phyloP scores from a whole-genome alignment of 345 rosid genomes.

The Rhodamnia argentea region DNA sequence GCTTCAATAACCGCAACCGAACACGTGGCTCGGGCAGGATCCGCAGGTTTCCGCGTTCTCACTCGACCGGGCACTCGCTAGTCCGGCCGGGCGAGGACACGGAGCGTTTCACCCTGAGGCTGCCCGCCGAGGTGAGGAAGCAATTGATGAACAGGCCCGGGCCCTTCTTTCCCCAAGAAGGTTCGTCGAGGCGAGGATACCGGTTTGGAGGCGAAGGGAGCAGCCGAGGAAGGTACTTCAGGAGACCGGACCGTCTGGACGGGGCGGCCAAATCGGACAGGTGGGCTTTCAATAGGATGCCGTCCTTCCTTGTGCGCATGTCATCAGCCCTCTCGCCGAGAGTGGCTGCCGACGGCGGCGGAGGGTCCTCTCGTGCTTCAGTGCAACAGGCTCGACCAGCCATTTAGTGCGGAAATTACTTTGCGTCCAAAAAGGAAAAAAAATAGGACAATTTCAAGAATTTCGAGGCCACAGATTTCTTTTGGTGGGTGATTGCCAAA shows the following conservation, averaged over 20 bases:
- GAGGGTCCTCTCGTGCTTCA: conserved; percentile 28
- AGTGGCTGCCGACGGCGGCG: not conserved
- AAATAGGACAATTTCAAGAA: not conserved
- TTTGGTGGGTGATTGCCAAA: not conserved
- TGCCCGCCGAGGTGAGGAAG: conserved; percentile 2
- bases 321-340: conserved; percentile 21
- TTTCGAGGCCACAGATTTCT: not conserved
- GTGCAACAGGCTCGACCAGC: conserved; percentile 4
- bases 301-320: not conserved
- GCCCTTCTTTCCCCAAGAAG: conserved; percentile 26
- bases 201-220: conserved; percentile 25
- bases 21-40: not conserved
- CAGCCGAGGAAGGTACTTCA: conserved; percentile 24
- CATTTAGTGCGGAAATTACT: not conserved
- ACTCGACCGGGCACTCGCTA: not conserved
- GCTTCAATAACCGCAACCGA: not conserved
- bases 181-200: conserved; percentile 35
- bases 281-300: conserved; percentile 32
- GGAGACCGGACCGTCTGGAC: conserved; percentile 18
- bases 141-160: conserved; percentile 50
- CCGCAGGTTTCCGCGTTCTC: not conserved
- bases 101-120: not conserved
- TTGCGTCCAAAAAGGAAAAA: not conserved
- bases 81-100: not conserved
- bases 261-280: conserved; percentile 30